These are phyloP conservation scores for Lyophyllum semitale DNA, from an alignment of 768 basidiomycete genomes.

Conservation along the genomic window DNA sequence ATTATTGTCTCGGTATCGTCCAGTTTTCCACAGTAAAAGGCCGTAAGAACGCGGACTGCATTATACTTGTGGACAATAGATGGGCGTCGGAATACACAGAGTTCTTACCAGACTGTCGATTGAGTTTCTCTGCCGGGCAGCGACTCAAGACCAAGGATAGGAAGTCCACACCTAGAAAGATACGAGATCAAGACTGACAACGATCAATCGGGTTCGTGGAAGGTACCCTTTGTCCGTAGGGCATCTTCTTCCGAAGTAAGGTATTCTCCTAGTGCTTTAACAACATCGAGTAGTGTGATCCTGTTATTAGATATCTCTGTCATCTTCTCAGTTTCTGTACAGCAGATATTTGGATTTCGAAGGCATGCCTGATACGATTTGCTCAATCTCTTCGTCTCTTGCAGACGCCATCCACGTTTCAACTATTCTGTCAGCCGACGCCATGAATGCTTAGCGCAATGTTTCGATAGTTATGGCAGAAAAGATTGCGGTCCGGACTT, in stretches of 20 bases:
- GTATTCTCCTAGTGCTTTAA: conserved; percentile 86
- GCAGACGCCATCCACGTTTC: conserved; percentile 74
- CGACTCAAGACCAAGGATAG: conserved; percentile 69
- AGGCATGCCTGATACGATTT: conserved; percentile 59
- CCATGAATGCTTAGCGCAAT: conserved; percentile 28
- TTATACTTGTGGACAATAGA: conserved; percentile 5
- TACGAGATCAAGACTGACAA: conserved; percentile 7
- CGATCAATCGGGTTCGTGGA: conserved; percentile 2
- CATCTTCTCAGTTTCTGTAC: conserved; percentile 7
- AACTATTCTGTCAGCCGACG: conserved; percentile 49
- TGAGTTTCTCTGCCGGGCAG: conserved; percentile 65
- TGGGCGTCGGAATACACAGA: neutral
- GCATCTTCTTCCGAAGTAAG: conserved; percentile 85
- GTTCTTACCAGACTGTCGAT: conserved; percentile 76
- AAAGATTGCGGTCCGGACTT: too few relatives aligned
- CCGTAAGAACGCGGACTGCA: conserved; percentile 77
- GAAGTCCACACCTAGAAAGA: conserved; percentile 73
- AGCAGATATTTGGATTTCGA: conserved; percentile 5
- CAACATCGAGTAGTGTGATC: conserved; percentile 69
- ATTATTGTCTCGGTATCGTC: conserved; percentile 85
- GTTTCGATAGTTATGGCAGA: too few relatives aligned
- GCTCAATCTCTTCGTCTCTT: conserved; percentile 58
- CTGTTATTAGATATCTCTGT: conserved; percentile 53
- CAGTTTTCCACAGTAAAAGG: conserved; percentile 85
- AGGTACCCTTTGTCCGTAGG: conserved; percentile 75